Base-by-base conservation (phyloP, 108 stramenopile species). In the Cylindrotheca fusiformis region DNA sequence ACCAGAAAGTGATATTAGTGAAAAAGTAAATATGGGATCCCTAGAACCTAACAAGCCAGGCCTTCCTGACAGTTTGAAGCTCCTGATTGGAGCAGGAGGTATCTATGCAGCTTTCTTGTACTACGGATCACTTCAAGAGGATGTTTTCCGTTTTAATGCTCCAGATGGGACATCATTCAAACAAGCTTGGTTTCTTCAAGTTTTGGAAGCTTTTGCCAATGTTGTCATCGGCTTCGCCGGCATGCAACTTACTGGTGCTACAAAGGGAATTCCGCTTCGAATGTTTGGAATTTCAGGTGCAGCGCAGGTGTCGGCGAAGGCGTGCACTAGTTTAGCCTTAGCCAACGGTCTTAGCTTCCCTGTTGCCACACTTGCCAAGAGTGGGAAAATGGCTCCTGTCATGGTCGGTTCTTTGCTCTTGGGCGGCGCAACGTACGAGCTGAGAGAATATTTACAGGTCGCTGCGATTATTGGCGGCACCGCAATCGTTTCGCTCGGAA, bases 81-180 rank as follows among this genome's bases (percentile, higher is more conserved):
- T 94, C 22, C 44, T 91, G 49, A 85, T 94, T 55, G 93, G 91
- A 33, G 94, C 90, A 17, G 94, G 93, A 26, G 96, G 97, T 30
- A 98, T 98, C 70, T 98, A 97, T 67, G 88, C 67, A 12, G 93
- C 95, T 45, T 98, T 96, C 67, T 75, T 98, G 49, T 93, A 94
- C 67, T 97, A 95, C 71, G 97, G 96, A 20, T 88, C 94, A 1
- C 80, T 98, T 17, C 96, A 97, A 72, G 97, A 97, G 67, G 95
- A 97, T 68, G 91, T 96, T 51, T 94, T 94, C 57, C 91, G 90
- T 4, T 94, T 84, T 71, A 86, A 76, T 4, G 68, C 93, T n/a
- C 66, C 58, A 8, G 96, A 97, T 72, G 96, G 94, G 14, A 67
- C 78, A 18, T 78, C 84, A 19, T 95, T 97, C 69, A 88, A 85